A percentile compares a stretch with the other conserved stretches of the same genome.
Evolutionary conservation across 176 grass and related monocot species (phyloP).

Genomic region (Bothriochloa decipiens): DNA sequence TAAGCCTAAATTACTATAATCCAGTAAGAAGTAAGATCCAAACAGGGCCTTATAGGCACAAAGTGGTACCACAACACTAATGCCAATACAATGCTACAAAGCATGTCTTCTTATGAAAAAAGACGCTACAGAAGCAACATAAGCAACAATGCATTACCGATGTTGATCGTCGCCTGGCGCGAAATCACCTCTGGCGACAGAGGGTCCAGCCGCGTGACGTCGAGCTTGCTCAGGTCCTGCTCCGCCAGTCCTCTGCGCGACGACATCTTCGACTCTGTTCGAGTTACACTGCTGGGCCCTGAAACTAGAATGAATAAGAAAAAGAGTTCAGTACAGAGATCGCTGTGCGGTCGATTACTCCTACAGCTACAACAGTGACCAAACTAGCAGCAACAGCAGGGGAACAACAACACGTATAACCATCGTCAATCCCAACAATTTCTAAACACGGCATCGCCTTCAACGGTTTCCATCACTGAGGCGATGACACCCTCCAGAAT

Average conservation of each 20-base stretch:
- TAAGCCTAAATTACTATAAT: too few relatives aligned
- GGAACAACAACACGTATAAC: too few relatives aligned
- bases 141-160: neutral
- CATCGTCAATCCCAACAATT: too few relatives aligned
- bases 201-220: neutral
- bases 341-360: too few relatives aligned
- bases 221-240: conserved; percentile 10
- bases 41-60: neutral
- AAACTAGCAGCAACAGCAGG: too few relatives aligned
- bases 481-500: too few relatives aligned
- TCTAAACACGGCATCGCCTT: too few relatives aligned
- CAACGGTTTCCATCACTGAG: too few relatives aligned
- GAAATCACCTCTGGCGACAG: conserved; percentile 14
- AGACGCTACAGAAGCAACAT: neutral
- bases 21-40: too few relatives aligned
- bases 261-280: neutral
- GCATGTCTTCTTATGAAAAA: neutral
- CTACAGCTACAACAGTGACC: too few relatives aligned
- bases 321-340: too few relatives aligned
- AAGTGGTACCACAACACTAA: neutral
- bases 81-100: neutral
- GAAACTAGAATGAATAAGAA: neutral
- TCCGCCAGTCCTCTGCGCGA: neutral
- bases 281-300: neutral
- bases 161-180: conserved; percentile 5